phyloP scores from a whole-genome alignment of 129 eudicot genomes.

The Mikania micrantha region DNA sequence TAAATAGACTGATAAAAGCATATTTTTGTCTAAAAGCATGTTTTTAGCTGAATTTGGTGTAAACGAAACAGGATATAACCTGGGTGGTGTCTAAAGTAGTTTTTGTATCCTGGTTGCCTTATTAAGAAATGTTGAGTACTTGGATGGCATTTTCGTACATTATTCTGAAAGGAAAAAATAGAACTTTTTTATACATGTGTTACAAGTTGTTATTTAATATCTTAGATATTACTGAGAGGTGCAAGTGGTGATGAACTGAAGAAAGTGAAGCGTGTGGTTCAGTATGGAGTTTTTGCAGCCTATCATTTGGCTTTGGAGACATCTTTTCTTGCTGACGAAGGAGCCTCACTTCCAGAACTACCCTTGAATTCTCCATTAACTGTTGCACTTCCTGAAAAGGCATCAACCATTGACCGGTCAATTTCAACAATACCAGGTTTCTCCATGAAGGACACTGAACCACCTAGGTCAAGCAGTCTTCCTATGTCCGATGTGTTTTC shows the following conservation, averaged over 20 bases:
- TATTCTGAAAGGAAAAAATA: neutral
- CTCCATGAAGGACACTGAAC: constrained; percentile 37
- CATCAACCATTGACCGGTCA: constrained; percentile 64
- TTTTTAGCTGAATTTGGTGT: neutral
- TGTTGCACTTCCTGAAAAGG: constrained; percentile 80
- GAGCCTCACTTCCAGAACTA: constrained; percentile 88
- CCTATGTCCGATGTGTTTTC: constrained; percentile 43
- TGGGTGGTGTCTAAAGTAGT: neutral
- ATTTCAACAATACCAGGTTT: constrained; percentile 84
- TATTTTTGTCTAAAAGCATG: neutral
- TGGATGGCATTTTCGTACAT: neutral
- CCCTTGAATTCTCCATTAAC: constrained; percentile 75
- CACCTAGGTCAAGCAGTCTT: constrained; percentile 34
- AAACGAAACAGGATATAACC: neutral
- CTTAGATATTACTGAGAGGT: constrained; percentile 90
- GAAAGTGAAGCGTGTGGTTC: constrained; percentile 94
- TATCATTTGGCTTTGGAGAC: constrained; percentile 95
- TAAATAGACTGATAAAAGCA: neutral
- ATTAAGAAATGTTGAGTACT: neutral
- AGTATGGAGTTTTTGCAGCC: constrained; percentile 96
- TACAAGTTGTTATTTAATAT: constrained; percentile 6
- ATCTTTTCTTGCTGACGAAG: constrained; percentile 98
- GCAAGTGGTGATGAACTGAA: constrained; percentile 89
- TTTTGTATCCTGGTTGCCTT: neutral
- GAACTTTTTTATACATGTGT: neutral